Evolutionary conservation across 73 alveolate species (phyloP).

Genomic region (Paramecium biaurelia): DNA sequence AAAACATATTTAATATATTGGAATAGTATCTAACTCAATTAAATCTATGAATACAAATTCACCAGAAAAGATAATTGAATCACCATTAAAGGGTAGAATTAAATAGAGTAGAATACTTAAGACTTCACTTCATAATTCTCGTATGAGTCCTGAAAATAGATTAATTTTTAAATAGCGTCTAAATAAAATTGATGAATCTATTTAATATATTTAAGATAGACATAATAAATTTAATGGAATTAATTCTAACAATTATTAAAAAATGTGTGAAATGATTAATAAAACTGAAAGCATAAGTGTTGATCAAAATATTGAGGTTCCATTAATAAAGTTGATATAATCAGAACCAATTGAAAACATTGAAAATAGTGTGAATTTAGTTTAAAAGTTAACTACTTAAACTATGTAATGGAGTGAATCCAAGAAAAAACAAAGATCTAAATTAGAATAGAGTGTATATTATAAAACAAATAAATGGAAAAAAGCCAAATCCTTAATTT

Average conservation of each 20-base stretch:
- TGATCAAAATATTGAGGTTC: background rate
- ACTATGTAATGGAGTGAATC: background rate
- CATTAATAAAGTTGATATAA: background rate
- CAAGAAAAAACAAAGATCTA: background rate
- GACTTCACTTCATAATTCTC: background rate
- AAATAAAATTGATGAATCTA: background rate
- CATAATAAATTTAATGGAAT: background rate
- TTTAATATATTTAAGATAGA: background rate
- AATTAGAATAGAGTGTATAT: background rate
- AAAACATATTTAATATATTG: background rate
- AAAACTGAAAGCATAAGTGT: background rate
- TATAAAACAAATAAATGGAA: background rate
- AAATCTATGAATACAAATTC: background rate
- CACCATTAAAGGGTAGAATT: background rate
- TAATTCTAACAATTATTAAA: background rate
- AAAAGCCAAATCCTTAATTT: background rate
- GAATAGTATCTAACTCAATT: background rate
- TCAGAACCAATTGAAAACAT: background rate
- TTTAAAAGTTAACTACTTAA: background rate
- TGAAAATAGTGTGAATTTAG: background rate
- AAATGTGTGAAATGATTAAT: background rate
- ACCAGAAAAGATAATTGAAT: background rate
- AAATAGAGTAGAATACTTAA: background rate
- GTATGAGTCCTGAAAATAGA: constrained; percentile 17
- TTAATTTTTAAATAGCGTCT: background rate